These are phyloP conservation scores for Bisporella sp. DNA, from an alignment of 2,329 filamentous ascomycete genomes.

Conservation along the genomic window DNA sequence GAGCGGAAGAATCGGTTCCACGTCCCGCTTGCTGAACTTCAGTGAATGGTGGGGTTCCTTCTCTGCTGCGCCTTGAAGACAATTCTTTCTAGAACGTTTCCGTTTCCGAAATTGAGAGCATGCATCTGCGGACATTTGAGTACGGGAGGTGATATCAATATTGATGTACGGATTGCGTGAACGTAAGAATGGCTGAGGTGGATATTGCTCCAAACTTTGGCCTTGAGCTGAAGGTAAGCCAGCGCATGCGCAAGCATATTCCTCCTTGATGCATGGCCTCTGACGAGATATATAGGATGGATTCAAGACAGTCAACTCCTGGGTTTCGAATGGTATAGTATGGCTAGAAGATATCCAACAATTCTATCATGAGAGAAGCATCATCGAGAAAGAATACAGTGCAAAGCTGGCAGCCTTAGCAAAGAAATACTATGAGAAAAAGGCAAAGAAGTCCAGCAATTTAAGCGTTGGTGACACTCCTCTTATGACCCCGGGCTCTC, in stretches of 20 bases:
- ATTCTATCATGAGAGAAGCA: conserved; percentile 92
- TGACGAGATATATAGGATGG: conserved; percentile 59
- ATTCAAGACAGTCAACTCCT: conserved; percentile 90
- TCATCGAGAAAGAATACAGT: conserved; percentile 95
- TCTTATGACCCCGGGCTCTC: conserved; percentile 84
- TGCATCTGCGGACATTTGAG: too few species aligned
- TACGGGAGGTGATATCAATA: too few species aligned
- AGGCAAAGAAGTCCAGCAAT: conserved; percentile 78
- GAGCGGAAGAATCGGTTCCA: too few species aligned
- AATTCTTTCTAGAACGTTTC: too few species aligned
- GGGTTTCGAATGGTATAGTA: conserved; percentile 81
- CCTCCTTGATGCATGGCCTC: not conserved
- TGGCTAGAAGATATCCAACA: conserved; percentile 97
- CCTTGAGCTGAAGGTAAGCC: conserved; percentile 78
- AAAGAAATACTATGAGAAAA: conserved; percentile 97
- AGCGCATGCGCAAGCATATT: conserved; percentile 11
- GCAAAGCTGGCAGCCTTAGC: conserved; percentile 79
- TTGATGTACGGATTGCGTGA: too few species aligned
- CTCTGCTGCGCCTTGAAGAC: too few species aligned
- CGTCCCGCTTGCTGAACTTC: too few species aligned
- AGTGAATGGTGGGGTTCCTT: too few species aligned
- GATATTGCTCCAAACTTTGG: conserved; percentile 84
- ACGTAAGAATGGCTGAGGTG: conserved; percentile 64
- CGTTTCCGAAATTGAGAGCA: too few species aligned
- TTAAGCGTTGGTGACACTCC: conserved; percentile 93